Conservation (phyloP, 257 asterid species). For the Cinchona pubescens region DNA sequence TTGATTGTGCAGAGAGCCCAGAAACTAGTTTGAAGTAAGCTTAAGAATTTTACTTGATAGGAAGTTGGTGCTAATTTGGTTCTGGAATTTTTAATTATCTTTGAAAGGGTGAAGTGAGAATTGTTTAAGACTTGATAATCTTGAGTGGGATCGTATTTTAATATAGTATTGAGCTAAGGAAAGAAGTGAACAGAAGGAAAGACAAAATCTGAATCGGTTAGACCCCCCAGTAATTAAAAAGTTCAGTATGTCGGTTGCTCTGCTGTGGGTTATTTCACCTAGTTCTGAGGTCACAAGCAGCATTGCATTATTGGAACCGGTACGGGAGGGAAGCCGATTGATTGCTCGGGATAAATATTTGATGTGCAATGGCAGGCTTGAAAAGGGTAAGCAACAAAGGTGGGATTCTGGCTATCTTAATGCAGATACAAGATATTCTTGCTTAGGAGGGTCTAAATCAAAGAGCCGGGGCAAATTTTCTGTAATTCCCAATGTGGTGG, state of each 20-base stretch:
- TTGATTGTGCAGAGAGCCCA: constrained; percentile 43
- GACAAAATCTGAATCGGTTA: constrained; percentile 27
- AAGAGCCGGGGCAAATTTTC: constrained; percentile 38
- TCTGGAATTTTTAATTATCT: constrained; percentile 18
- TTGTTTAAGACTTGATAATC: constrained; percentile 23
- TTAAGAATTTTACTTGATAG: constrained; percentile 18
- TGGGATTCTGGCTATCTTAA: constrained; percentile 29
- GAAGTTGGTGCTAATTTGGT: constrained; percentile 18
- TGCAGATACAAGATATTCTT: constrained; percentile 39
- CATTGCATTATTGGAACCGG: constrained; percentile 47
- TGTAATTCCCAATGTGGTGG: constrained; percentile 50
- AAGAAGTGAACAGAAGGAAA: constrained; percentile 21
- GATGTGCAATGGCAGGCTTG: constrained; percentile 30
- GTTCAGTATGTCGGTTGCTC: constrained; percentile 69
- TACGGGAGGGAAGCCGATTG: constrained; percentile 50
- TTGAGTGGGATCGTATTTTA: constrained; percentile 25
- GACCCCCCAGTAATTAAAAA: constrained; percentile 16
- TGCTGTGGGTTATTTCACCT: constrained; percentile 73
- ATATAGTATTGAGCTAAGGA: constrained; percentile 19
- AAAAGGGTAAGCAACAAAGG: constrained; percentile 40
- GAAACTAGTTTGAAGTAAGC: constrained; percentile 28
- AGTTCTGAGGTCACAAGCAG: constrained; percentile 49
- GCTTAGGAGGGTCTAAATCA: constrained; percentile 34
- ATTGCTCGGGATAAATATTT: constrained; percentile 27
- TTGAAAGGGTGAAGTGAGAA: constrained; percentile 27